Evolutionary conservation across 768 basidiomycete species (phyloP), one percentile per base, ranked within the genome.

Genomic region (Lentinus brumalis): DNA sequence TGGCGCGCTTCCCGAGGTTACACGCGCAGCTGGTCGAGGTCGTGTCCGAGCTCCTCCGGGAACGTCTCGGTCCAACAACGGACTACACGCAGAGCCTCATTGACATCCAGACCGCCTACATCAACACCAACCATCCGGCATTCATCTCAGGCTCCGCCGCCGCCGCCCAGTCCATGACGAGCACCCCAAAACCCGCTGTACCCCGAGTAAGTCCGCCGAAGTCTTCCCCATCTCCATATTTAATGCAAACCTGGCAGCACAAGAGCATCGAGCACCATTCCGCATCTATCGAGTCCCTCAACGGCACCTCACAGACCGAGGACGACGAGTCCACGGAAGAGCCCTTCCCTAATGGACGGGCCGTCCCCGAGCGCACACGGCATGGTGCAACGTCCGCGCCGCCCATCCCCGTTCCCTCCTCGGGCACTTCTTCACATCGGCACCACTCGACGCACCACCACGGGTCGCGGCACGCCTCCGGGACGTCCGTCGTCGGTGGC

Each of bases 41-140:
- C 15, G 94, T 99, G n/a, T 97, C 95, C 0, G 97, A 98, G 69
- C 83, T 99, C 15, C 78, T 99, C 40, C 86, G 95, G 51, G 97
- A 99, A 75, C 88, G 97, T 7, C 83, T 99, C 14, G 96, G 96
- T 1, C 97, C 97, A 1, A 97, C 97, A 0, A 94, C 93, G 2
- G 91, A 95, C n/a, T 98, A 98, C 74, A 90, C 96, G 0, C 91
- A 94, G 66, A 95, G 92, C 70, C 80, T 99, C 68, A 98, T 99
- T 67, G 86, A 89, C 67, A 99, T 99, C 51, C 97, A 99, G 75
- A 94, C 94, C 1, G 96, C 97, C 11, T 99, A 99, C 72, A 98
- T 99, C 81, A 99, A 99, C 74, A 98, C 96, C 58, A 98, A 98
- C 73, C 97, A 99, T 72, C 97, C 97, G 6, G 85, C 92, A 35